Evolutionary conservation across 2,329 filamentous ascomycete genomes (phyloP), one percentile per base, ranked within the genome.

Genomic region (Diaporthe helianthi): DNA sequence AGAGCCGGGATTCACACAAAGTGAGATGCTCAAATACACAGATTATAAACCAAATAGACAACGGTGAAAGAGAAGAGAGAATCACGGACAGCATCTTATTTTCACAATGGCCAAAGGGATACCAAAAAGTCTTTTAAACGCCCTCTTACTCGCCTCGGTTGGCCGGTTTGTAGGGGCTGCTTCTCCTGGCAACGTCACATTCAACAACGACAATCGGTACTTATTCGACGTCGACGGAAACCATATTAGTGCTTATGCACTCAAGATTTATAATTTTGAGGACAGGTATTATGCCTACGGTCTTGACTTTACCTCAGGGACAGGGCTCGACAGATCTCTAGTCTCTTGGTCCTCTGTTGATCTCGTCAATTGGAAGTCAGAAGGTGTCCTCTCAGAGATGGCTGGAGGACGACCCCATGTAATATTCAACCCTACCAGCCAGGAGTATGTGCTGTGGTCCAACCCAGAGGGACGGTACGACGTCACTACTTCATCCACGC

Each of bases 181-280:
- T 22, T 19, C 31, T 31, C n/a, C 67, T 10, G 67, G 61, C 15
- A 41, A 53, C 4, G 15, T 69, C 38, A 66, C 61, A 4, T 52
- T 69, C 4, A 58, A 58, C 19, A 22, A 33, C 10, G 29, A 44
- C 26, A 60, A 66, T 44, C 51, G 67, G 19, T 53, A 60, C 19
- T 41, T 69, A 13, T 66, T 69, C 33, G 67, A 69, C 24, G 53
- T 66, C 24, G 52, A 69, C 33, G 67, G 67, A 22, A 66, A 69
- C 7, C 67, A 69, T 46, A 69, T 69, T 36, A 69, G 67, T 19
- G 63, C 67, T 22, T 69, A 66, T 36, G 67, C 61, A 9, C 38
- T 69, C 31, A 69, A 69, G 1, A 69, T 69, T 3, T 66, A 69
- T 60, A 41, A 60, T 19, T 65, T 58, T n/a, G 67, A 66, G n/a